Base-by-base conservation (phyloP, 2,329 filamentous ascomycete species). In the Byssothecium circinans region DNA sequence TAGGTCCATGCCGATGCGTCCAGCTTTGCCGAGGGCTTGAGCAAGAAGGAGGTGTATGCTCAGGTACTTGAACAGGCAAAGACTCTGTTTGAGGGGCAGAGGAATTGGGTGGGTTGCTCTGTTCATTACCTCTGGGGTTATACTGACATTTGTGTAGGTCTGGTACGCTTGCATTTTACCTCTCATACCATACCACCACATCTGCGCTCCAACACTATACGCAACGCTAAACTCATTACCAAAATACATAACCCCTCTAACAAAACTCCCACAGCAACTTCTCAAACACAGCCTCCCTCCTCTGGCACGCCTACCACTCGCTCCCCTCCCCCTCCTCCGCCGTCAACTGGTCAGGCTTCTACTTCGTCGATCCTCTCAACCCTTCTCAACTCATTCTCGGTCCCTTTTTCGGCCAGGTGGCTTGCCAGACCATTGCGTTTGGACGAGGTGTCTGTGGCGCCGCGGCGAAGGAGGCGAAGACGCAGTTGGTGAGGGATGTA, bases 1-100 rank as follows among this genome's bases (percentile, higher is more conserved):
- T n/a, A n/a, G 86, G 86, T 89, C 48, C 89, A 92, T 73, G 88
- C 89, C 42, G 88, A 92, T 65, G 83, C 88, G 2, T 88, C 87
- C 43, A 89, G 83, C 61, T 92, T 92, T 70, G 78, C 76, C 40
- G 64, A 78, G 12, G 83, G 82, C 55, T 70, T 89, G 50, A 82
- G 78, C 43, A 92, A 91, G 70, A 76, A 82, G 48, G 82, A 88
- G 52, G 87, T 86, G 19, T 91, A 91, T 57, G 78, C 81, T 53
- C 88, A 91, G 61, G 83, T 92, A 1, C 73, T 91, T 11, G 76
- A 86, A 42, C 85, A 91, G 64, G 84, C 86, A 0, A 78, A 81
- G 52, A 83, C 83, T 1, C 75, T 94, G 1, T 84, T 90, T 57
- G 79, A 84, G 19, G 87, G 79, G 6, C 88, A 92, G 67, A 79